phyloP scores from a whole-genome alignment of 2,329 filamentous ascomycete species.

The Lecanicillium sp. region DNA sequence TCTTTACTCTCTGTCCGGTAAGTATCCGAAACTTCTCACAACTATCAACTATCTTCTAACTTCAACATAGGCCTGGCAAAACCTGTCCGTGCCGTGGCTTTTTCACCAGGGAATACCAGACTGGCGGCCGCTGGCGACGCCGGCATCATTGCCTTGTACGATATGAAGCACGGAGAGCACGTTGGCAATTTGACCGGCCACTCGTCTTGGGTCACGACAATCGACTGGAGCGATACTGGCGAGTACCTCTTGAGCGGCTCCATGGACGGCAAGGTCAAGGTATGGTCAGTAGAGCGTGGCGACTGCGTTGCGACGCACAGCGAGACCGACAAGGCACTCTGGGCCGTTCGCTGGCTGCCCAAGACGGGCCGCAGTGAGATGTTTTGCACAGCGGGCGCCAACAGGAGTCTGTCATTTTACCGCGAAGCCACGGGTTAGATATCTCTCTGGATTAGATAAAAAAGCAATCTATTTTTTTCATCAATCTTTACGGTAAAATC shows the following conservation, averaged over 20 bases:
- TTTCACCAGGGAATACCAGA: constrained; percentile 78
- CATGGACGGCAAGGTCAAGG: constrained; percentile 90
- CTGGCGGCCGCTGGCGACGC: constrained; percentile 89
- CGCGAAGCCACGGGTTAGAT: constrained; percentile 63
- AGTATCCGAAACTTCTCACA: constrained; percentile 17
- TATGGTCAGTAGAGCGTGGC: constrained; percentile 84
- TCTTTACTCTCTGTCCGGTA: constrained; percentile 76
- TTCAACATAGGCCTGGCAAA: constrained; percentile 70
- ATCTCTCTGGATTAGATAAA: neutral
- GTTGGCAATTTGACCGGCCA: constrained; percentile 78
- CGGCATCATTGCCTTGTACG: constrained; percentile 83
- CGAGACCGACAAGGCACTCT: constrained; percentile 79
- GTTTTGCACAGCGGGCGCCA: constrained; percentile 75
- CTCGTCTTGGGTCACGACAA: constrained; percentile 78
- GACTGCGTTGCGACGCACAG: constrained; percentile 89
- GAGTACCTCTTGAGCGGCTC: constrained; percentile 85
- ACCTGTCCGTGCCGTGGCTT: constrained; percentile 77
- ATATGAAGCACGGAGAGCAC: constrained; percentile 87
- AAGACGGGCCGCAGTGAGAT: constrained; percentile 61
- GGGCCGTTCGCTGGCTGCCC: constrained; percentile 79
- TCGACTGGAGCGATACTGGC: constrained; percentile 91
- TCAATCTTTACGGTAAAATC: no score
- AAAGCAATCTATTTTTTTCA: neutral
- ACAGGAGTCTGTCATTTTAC: constrained; percentile 73
- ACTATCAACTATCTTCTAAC: neutral